These are phyloP conservation scores for Porcisia deanei DNA, from an alignment of 208 protist species.

Conservation along the genomic window DNA sequence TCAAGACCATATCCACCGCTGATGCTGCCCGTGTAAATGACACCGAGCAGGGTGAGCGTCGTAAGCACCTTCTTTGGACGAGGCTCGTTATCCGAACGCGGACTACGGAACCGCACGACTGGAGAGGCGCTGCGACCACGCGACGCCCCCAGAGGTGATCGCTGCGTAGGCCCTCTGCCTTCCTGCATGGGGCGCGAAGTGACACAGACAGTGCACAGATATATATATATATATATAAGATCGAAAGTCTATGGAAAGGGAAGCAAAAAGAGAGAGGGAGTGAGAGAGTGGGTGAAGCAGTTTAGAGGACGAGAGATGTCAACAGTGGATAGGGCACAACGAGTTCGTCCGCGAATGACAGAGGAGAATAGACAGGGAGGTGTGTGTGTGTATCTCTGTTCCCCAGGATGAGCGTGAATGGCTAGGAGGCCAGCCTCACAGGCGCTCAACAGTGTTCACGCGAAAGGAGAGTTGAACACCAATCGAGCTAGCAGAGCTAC, in stretches of 20 bases:
- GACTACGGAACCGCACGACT: slow-evolving; percentile 77
- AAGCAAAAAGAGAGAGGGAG: not conserved
- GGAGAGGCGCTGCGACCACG: slow-evolving; percentile 50
- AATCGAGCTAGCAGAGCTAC: not conserved
- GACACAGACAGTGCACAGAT: not conserved
- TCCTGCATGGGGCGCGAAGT: not conserved
- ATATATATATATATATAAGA: not conserved
- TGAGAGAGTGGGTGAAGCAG: too few species aligned
- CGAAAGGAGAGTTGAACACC: not conserved
- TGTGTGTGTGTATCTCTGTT: not conserved
- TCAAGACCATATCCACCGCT: slow-evolving; percentile 90
- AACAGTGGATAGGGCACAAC: not conserved
- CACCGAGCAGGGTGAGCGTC: slow-evolving; percentile 86
- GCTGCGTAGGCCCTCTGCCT: not conserved
- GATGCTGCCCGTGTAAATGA: slow-evolving; percentile 89
- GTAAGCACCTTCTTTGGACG: slow-evolving; percentile 78
- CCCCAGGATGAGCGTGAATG: not conserved
- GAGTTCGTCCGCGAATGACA: too few species aligned
- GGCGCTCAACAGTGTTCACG: too few species aligned
- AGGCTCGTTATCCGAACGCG: slow-evolving; percentile 28
- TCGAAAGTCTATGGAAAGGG: not conserved
- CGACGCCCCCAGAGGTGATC: slow-evolving; percentile 10
- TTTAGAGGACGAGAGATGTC: too few species aligned
- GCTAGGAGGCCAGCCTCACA: not conserved
- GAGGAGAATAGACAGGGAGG: not conserved